Evolutionary conservation across 176 grass and related monocot species (phyloP), one percentile per base, ranked within the genome.

Genomic region (Raddia distichophylla): DNA sequence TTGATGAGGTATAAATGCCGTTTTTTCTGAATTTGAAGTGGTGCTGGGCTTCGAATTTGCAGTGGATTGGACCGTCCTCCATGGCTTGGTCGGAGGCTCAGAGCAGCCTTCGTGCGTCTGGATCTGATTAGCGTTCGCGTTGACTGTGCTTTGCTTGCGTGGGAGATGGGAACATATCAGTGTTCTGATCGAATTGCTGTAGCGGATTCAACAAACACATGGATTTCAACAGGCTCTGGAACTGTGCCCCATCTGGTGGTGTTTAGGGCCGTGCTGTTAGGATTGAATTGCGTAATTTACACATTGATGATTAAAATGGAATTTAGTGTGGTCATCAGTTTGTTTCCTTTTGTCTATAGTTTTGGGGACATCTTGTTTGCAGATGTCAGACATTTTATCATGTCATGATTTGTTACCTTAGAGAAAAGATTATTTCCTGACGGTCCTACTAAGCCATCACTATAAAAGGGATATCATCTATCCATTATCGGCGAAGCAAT

Each of bases 191-290:
- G 16, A 58, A 64, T 33, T 40, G 42, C 17, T 72, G 17, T 10
- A 65, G 66, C 64, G 40, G 17, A 77, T 40, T 72, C n/a, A 5
- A 71, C 7, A 35, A 64, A 76, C 50, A 48, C 69, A 67, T 75
- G 52, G 27, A 68, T 35, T 51, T 65, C 16, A 67, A 67, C 69
- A 67, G 13, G 7, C 64, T 35, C 45, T 18, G 7, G 19, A 63
- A 53, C 17, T 43, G 10, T 71, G 6, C 19, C 2, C 3, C 57
- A 33, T 8, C 15, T 42, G 10, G n/a, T 83, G 32, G 32, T 34
- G 14, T 51, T n/a, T 17, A 6, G 52, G 16, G 2, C 12, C 37
- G 3, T 51, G 51, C 37, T 61, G 42, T 61, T 48, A 43, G 19
- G 2, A 62, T 47, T 61, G 57, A 64, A 74, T 32, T 51, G 54